These are phyloP conservation scores for Plantago coronopus DNA, from an alignment of 305 asterid genomes.

Conservation along the genomic window DNA sequence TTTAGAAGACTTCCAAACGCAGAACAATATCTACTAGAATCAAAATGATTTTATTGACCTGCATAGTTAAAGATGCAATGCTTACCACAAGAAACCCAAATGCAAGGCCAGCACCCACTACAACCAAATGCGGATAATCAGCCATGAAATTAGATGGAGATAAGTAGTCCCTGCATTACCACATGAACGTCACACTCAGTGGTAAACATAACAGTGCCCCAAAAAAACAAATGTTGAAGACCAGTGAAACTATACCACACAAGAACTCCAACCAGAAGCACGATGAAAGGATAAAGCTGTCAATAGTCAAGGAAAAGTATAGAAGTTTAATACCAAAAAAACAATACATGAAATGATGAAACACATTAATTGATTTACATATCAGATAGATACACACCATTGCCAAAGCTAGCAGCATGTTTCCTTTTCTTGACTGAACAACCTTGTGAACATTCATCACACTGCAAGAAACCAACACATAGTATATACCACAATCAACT, in stretches of 20 bases:
- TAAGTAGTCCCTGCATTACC: slow-evolving; percentile 60
- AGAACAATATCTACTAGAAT: background rate
- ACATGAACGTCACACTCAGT: slow-evolving; percentile 14
- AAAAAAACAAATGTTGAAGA: slow-evolving; percentile 15
- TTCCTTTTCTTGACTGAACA: slow-evolving; percentile 78
- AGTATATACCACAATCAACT: slow-evolving; percentile 19
- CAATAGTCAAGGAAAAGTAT: slow-evolving; percentile 14
- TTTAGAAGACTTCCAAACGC: background rate
- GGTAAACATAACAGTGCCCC: slow-evolving; percentile 15
- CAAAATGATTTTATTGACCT: too few species aligned
- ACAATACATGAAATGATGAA: slow-evolving; percentile 6
- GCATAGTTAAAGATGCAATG: too few species aligned
- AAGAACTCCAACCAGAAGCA: slow-evolving; percentile 68
- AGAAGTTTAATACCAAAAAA: slow-evolving; percentile 5
- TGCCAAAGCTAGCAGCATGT: slow-evolving; percentile 76
- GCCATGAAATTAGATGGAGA: slow-evolving; percentile 68
- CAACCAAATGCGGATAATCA: slow-evolving; percentile 59
- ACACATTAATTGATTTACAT: background rate
- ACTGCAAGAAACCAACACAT: slow-evolving; percentile 41
- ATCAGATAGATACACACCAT: slow-evolving; percentile 48
- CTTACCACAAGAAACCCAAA: slow-evolving; percentile 96
- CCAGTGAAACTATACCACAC: slow-evolving; percentile 59
- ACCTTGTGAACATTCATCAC: slow-evolving; percentile 62
- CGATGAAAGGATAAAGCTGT: slow-evolving; percentile 72
- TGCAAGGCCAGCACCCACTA: slow-evolving; percentile 79